These are phyloP conservation scores for Blastobotrys niveus DNA, from an alignment of 1,139 yeast genomes.

Conservation along the genomic window DNA sequence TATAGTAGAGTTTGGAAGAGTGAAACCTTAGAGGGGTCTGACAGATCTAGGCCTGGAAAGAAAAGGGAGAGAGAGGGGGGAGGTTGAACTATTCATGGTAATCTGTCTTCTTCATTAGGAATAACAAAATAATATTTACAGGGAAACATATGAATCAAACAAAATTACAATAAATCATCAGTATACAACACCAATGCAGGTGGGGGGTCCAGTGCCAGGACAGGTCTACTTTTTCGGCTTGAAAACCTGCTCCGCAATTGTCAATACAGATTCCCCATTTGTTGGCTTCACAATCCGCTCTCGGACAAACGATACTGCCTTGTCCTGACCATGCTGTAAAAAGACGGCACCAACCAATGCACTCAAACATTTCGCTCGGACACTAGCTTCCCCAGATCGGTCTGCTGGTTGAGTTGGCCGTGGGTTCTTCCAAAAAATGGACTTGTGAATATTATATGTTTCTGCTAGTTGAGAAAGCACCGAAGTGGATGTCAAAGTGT, in stretches of 20 bases:
- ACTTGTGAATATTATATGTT: constrained; percentile 32
- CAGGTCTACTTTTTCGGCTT: background rate
- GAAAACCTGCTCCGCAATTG: constrained; percentile 11
- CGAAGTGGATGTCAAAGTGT: constrained; percentile 30
- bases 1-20: too few species aligned
- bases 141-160: too few species aligned
- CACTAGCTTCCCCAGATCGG: constrained; percentile 31
- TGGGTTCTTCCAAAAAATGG: constrained; percentile 63
- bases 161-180: too few species aligned
- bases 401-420: constrained; percentile 14
- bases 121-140: too few species aligned
- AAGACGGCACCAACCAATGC: constrained; percentile 81
- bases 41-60: too few species aligned
- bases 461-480: constrained; percentile 42
- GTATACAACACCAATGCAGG: too few species aligned
- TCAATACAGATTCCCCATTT: constrained; percentile 23
- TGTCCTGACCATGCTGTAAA: constrained; percentile 52
- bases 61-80: too few species aligned
- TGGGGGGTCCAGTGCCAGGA: background rate
- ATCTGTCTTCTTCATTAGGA: too few species aligned
- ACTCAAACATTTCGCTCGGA: constrained; percentile 62
- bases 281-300: constrained; percentile 25
- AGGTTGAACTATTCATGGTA: too few species aligned
- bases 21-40: too few species aligned
- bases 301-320: constrained; percentile 33